A percentile compares a stretch with the other conserved stretches of the same genome.
Evolutionary conservation across 768 basidiomycete genomes (phyloP).

Genomic region (Pisolithus albus): DNA sequence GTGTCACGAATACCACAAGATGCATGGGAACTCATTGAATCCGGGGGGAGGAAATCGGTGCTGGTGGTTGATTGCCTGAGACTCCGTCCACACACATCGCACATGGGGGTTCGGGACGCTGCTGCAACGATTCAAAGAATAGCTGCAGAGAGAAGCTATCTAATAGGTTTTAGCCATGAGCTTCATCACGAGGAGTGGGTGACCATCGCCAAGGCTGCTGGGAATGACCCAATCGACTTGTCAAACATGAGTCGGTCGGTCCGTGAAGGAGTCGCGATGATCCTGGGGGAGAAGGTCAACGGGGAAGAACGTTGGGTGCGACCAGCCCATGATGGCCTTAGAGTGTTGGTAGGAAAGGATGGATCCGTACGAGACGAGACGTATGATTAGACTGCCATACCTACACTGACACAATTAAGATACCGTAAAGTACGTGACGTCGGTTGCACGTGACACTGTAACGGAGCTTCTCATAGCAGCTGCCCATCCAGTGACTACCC

Average conservation of each 20-base stretch:
- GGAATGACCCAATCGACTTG: conserved; percentile 24
- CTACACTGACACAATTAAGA: background rate
- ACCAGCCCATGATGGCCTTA: conserved; percentile 71
- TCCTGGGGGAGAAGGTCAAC: conserved; percentile 40
- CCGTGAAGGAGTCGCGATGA: conserved; percentile 36
- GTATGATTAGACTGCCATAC: conserved; percentile 28
- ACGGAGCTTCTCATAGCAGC: background rate
- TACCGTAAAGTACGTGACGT: background rate
- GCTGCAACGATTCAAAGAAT: conserved; percentile 50
- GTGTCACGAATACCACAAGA: conserved; percentile 73
- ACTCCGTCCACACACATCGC: conserved; percentile 62
- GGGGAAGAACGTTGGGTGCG: conserved; percentile 52
- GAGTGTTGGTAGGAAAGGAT: conserved; percentile 39
- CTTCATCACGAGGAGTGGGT: conserved; percentile 72
- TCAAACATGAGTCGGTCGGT: conserved; percentile 29
- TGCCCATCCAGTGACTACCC: background rate
- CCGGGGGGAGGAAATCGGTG: conserved; percentile 34
- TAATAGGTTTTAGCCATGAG: conserved; percentile 74
- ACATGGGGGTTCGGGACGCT: conserved; percentile 67
- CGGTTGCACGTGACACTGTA: background rate
- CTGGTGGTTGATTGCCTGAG: conserved; percentile 75
- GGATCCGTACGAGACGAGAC: conserved; percentile 46
- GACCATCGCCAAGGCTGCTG: conserved; percentile 50
- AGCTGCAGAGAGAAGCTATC: conserved; percentile 56
- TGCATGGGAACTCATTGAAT: conserved; percentile 49